Percentiles rank a stretch among this genome's conserved stretches.
phyloP scores from a whole-genome alignment of 2,329 filamentous ascomycete species.

The Zymoseptoria brevis region DNA sequence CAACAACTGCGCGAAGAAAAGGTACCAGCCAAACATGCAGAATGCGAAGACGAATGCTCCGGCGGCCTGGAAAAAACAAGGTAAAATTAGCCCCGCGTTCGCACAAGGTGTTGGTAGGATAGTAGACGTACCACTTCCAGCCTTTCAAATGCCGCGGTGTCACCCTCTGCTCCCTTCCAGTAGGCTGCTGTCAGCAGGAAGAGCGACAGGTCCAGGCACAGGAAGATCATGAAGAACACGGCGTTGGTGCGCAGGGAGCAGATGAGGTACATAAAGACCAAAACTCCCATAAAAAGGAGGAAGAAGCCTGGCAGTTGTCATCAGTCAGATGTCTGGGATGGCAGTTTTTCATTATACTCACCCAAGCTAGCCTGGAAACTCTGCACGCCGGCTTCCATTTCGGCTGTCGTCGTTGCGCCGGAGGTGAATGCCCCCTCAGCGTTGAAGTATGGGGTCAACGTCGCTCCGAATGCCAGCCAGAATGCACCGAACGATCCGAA shows the following conservation, averaged over 20 bases:
- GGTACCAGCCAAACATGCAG: constrained; percentile 14
- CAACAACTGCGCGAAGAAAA: constrained; percentile 11
- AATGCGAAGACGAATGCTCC: constrained; percentile 12
- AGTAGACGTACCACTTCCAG: constrained; percentile 11
- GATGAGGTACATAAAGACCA: constrained; percentile 15
- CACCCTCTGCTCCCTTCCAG: constrained; percentile 10
- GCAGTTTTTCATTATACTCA: background rate
- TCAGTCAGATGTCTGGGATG: background rate
- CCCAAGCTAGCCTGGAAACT: constrained; percentile 6
- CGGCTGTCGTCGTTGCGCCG: background rate
- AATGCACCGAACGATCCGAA: constrained; percentile 17
- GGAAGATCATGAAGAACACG: constrained; percentile 14
- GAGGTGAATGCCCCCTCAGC: constrained; percentile 8
- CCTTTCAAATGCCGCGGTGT: constrained; percentile 10
- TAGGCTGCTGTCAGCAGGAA: constrained; percentile 12
- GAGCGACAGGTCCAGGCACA: constrained; percentile 6
- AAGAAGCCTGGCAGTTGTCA: background rate
- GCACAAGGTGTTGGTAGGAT: background rate
- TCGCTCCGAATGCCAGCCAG: constrained; percentile 10
- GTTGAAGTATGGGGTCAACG: constrained; percentile 12
- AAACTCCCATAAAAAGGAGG: background rate
- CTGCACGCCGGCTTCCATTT: constrained; percentile 1
- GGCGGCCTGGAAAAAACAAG: constrained; percentile 6
- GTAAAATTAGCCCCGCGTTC: too few relatives aligned
- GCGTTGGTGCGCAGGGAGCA: constrained; percentile 16